A percentile compares a stretch with the other conserved stretches of the same genome.
These are phyloP conservation scores for Lactarius hatsudake DNA, from an alignment of 768 basidiomycete genomes.

Conservation along the genomic window DNA sequence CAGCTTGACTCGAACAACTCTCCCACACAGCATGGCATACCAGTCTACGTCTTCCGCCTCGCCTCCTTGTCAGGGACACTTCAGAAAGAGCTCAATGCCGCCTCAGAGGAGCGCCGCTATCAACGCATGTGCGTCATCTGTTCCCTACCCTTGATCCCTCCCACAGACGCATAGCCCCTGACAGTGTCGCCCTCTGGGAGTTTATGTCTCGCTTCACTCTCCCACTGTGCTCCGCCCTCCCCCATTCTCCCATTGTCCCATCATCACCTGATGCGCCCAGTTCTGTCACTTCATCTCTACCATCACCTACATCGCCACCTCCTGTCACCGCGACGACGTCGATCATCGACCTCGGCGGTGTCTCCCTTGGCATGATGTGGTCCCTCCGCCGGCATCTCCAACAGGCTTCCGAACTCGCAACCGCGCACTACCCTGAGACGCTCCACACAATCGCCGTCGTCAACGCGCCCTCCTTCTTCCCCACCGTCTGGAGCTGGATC, in stretches of 20 bases:
- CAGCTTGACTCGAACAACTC: conserved; percentile 2
- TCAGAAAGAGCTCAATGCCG: conserved; percentile 58
- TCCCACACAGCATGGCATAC: conserved; percentile 53
- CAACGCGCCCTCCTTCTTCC: conserved; percentile 81
- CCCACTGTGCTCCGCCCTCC: conserved; percentile 59
- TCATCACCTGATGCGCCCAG: neutral
- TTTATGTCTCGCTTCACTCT: conserved; percentile 62
- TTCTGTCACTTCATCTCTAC: neutral
- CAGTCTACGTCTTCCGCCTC: conserved; percentile 74
- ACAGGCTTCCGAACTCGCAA: conserved; percentile 70
- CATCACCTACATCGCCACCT: conserved; percentile 33
- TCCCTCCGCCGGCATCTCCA: conserved; percentile 66
- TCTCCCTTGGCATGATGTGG: conserved; percentile 67
- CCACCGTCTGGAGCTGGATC: conserved; percentile 82
- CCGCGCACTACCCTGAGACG: conserved; percentile 82
- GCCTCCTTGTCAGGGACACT: conserved; percentile 53
- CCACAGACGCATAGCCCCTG: neutral
- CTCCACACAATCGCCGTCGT: conserved; percentile 64
- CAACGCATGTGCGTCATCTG: conserved; percentile 59
- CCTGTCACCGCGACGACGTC: conserved; percentile 60
- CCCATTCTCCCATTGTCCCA: conserved; percentile 41
- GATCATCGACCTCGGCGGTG: conserved; percentile 70
- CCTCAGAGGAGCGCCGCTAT: conserved; percentile 54
- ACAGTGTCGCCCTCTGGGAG: conserved; percentile 65
- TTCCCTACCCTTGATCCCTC: neutral